These are phyloP conservation scores for Candida bentonensis DNA, from an alignment of 805 yeast genomes.

Conservation along the genomic window DNA sequence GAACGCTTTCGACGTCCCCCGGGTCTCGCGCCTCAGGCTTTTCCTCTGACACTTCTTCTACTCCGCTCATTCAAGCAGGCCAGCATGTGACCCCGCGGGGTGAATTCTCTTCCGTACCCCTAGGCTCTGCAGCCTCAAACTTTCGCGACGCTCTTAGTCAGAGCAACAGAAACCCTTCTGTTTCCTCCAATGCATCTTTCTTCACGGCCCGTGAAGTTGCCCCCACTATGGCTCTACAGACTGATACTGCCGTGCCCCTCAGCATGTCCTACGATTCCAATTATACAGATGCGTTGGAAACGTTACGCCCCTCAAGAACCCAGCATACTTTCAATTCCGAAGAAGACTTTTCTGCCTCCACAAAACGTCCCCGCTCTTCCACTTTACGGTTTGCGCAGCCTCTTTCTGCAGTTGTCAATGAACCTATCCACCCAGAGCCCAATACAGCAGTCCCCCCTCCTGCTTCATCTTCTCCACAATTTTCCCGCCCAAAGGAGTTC, in stretches of 20 bases:
- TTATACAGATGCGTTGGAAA: not conserved
- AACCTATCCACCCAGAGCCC: not conserved
- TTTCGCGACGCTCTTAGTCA: not conserved
- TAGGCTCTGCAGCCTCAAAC: not conserved
- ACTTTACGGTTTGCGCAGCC: no score
- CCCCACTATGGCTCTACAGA: not conserved
- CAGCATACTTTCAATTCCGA: not conserved
- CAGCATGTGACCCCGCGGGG: not conserved
- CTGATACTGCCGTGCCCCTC: not conserved
- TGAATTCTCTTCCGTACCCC: not conserved
- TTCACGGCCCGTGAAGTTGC: not conserved
- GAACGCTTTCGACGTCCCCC: not conserved
- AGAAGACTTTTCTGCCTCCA: not conserved
- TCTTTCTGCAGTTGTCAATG: not conserved
- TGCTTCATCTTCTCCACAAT: no score
- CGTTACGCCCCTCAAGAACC: not conserved
- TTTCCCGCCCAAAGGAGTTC: not conserved
- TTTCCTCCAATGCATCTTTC: not conserved
- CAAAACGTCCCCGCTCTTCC: not conserved
- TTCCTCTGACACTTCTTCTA: not conserved
- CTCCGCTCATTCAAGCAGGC: not conserved
- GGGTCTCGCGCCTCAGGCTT: not conserved
- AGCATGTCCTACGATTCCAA: not conserved
- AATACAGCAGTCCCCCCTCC: no score
- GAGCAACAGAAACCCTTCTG: not conserved